Evolutionary conservation across 2,329 filamentous ascomycete species (phyloP).

Genomic region (Lachnum nothofagi): DNA sequence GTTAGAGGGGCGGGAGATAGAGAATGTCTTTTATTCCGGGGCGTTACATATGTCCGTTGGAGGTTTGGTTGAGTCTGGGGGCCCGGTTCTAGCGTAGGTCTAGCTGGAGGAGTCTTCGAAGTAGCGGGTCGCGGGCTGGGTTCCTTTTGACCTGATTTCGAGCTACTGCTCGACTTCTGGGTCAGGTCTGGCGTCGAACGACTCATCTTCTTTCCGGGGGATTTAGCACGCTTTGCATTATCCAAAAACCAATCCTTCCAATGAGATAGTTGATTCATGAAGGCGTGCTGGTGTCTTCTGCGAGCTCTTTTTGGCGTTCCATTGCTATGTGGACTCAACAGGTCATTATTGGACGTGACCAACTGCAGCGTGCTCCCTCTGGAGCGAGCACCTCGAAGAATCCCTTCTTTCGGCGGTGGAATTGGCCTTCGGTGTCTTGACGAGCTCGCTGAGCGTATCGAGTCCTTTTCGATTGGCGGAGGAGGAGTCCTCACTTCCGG

Average conservation of each 20-base stretch:
- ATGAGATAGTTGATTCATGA: constrained; percentile 61
- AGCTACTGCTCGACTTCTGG: constrained; percentile 41
- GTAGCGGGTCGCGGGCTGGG: constrained; percentile 55
- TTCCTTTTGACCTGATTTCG: constrained; percentile 45
- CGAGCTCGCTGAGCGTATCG: constrained; percentile 68
- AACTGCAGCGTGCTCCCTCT: constrained; percentile 82
- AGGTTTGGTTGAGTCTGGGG: constrained; percentile 30
- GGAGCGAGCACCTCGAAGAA: constrained; percentile 62
- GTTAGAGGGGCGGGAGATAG: constrained; percentile 83
- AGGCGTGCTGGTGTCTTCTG: constrained; percentile 55
- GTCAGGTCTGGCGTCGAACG: constrained; percentile 55
- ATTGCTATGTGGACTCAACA: constrained; percentile 47
- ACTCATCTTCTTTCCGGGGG: constrained; percentile 40
- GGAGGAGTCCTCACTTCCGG: constrained; percentile 47
- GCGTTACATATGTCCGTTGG: constrained; percentile 36
- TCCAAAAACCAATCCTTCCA: constrained; percentile 71
- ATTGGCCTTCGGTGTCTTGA: constrained; percentile 70
- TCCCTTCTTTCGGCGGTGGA: constrained; percentile 79
- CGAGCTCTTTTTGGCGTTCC: constrained; percentile 30
- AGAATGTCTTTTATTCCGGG: constrained; percentile 66
- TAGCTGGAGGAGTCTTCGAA: constrained; percentile 40
- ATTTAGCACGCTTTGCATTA: constrained; percentile 57
- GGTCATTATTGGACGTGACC: constrained; percentile 62
- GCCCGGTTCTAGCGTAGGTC: constrained; percentile 32
- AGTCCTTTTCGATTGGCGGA: constrained; percentile 73